phyloP scores from a whole-genome alignment of 441 rosid genomes.

The Syzygium syzygioides region DNA sequence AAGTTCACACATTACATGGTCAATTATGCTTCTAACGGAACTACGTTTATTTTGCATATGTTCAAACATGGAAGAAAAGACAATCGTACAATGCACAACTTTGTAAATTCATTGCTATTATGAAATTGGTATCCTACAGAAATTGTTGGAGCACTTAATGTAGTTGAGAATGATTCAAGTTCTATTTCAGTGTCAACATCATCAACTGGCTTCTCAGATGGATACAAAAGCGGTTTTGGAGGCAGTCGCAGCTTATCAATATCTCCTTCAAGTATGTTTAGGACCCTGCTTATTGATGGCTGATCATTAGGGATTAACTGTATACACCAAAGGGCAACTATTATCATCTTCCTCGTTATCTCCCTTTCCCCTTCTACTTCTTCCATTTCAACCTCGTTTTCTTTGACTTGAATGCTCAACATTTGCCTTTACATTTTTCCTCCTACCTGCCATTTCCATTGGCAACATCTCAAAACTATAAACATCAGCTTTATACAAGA shows the following conservation, averaged over 20 bases:
- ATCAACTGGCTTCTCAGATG: not conserved
- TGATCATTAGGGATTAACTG: rapidly evolving
- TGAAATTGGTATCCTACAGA: not conserved
- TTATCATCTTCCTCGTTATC: not conserved
- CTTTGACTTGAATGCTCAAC: not conserved
- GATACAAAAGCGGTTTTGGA: rapidly evolving
- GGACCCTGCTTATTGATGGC: not conserved
- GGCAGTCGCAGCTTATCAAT: rapidly evolving
- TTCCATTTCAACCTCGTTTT: not conserved
- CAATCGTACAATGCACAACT: not conserved
- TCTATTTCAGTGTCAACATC: not conserved
- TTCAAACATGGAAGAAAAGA: not conserved
- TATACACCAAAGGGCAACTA: not conserved
- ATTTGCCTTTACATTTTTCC: not conserved
- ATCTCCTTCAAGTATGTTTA: not conserved
- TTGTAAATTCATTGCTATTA: not conserved
- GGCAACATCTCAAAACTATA: not conserved
- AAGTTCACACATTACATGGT: not conserved
- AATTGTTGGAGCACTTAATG: not conserved
- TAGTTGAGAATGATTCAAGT: not conserved
- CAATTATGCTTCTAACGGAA: not conserved
- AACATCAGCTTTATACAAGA: not conserved
- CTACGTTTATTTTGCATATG: not conserved
- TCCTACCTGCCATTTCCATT: rapidly evolving
- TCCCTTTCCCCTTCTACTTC: rapidly evolving